Evolutionary conservation across 2,329 filamentous ascomycete species (phyloP).

Genomic region (Microsporum ferrugineum): DNA sequence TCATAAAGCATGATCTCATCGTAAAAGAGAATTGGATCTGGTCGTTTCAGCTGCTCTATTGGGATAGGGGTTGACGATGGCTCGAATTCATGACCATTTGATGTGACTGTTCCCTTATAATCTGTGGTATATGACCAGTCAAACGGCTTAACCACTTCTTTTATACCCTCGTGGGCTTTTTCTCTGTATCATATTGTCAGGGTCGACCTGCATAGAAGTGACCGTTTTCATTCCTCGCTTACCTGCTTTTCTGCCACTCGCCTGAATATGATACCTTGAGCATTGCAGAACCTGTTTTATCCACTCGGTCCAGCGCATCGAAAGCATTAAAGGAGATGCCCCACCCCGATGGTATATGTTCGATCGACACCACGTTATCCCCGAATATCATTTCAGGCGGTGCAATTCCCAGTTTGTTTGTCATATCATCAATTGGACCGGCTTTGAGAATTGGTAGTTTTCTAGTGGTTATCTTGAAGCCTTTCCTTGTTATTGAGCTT

Average conservation of each 20-base stretch:
- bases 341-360: constrained; percentile 67
- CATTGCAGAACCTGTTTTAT: constrained; percentile 87
- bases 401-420: constrained; percentile 65
- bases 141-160: constrained; percentile 87
- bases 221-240: constrained; percentile 16
- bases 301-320: constrained; percentile 78
- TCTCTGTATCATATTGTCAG: constrained; percentile 41
- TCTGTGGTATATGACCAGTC: constrained; percentile 96
- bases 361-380: constrained; percentile 71
- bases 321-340: constrained; percentile 68
- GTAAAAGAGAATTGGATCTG: constrained; percentile 91
- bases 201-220: neutral
- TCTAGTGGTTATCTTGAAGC: constrained; percentile 66
- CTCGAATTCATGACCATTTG: constrained; percentile 29
- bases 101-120: constrained; percentile 57
- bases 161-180: constrained; percentile 73
- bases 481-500: constrained; percentile 48
- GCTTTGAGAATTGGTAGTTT: constrained; percentile 94
- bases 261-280: constrained; percentile 86
- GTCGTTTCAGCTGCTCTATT: constrained; percentile 70
- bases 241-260: constrained; percentile 67
- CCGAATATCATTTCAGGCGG: constrained; percentile 99
- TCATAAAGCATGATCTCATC: constrained; percentile 95
- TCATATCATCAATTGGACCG: constrained; percentile 77
- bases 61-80: constrained; percentile 54